Conservation (phyloP, 306 rosid species). For the cucumber (Cucumis sativus) region DNA sequence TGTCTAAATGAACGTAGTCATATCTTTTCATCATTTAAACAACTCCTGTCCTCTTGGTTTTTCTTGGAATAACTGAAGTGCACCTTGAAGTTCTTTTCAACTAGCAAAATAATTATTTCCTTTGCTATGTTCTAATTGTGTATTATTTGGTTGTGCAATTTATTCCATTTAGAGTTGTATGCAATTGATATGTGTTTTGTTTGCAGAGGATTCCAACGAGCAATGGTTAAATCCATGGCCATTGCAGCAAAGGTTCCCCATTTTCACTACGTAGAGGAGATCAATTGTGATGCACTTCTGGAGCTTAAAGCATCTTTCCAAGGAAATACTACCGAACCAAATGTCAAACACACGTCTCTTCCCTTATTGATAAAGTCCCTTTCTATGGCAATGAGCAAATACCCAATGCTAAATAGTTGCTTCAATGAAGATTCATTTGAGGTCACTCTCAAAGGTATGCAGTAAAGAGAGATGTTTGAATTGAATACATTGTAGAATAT, state of each 20-base stretch:
- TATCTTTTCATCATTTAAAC: background rate
- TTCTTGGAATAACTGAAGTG: background rate
- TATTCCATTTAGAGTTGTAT: background rate
- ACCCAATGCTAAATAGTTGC: slow-evolving; percentile 70
- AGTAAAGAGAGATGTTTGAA: background rate
- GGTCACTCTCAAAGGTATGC: slow-evolving; percentile 69
- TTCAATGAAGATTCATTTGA: slow-evolving; percentile 70
- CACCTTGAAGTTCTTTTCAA: background rate
- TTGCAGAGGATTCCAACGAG: slow-evolving; percentile 80
- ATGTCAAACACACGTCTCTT: slow-evolving; percentile 78
- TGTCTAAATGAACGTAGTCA: background rate
- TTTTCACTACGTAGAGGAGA: slow-evolving; percentile 85
- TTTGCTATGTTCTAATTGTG: background rate
- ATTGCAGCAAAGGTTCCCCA: slow-evolving; percentile 87
- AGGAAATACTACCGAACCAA: slow-evolving; percentile 46
- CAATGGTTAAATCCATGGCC: slow-evolving; percentile 80
- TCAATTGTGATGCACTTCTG: slow-evolving; percentile 58
- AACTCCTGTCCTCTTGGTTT: background rate
- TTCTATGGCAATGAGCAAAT: slow-evolving; percentile 64
- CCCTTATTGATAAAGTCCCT: slow-evolving; percentile 72
- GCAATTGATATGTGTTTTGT: slow-evolving; percentile 1
- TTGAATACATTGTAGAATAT: background rate
- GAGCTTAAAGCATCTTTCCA: slow-evolving; percentile 72
- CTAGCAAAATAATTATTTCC: background rate
- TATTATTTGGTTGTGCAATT: background rate